Conservation (phyloP, 169 alveolate genomes). For the Plasmodium chabaudi region DNA sequence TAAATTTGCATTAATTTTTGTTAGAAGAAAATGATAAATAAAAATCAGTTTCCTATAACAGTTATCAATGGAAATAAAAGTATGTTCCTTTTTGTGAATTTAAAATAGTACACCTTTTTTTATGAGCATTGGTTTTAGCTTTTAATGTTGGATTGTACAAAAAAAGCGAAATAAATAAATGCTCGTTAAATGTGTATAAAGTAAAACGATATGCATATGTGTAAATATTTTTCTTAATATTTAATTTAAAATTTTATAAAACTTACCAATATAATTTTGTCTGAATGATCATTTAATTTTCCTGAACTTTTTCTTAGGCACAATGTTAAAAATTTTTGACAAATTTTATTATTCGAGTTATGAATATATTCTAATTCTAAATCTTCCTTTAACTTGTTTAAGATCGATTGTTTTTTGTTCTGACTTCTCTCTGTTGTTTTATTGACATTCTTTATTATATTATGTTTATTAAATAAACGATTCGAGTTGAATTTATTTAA, state of each 20-base stretch:
- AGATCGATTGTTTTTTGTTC: neutral
- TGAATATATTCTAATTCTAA: slow-evolving; percentile 64
- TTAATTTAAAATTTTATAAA: neutral
- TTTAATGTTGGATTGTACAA: neutral
- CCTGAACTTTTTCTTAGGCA: slow-evolving; percentile 24
- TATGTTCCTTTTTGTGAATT: neutral
- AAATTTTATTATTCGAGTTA: slow-evolving; percentile 60
- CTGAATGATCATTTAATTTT: slow-evolving; percentile 43
- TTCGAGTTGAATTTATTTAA: slow-evolving; percentile 56
- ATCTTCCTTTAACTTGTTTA: slow-evolving; percentile 50
- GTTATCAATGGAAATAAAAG: neutral
- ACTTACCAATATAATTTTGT: slow-evolving; percentile 64
- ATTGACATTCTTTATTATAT: neutral
- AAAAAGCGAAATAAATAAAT: too few species aligned
- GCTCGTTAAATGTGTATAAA: neutral
- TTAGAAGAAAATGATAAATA: neutral
- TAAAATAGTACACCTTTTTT: neutral
- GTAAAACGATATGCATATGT: neutral
- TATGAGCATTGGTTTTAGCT: slow-evolving; percentile 25
- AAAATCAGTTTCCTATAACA: neutral
- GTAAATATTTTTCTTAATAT: too few species aligned
- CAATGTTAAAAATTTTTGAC: slow-evolving; percentile 65
- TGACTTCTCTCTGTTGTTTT: slow-evolving; percentile 5
- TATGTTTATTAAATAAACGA: slow-evolving; percentile 15
- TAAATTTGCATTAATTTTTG: too few species aligned